These are phyloP conservation scores for Myochromella boudieri DNA, from an alignment of 768 basidiomycete genomes.

Conservation along the genomic window DNA sequence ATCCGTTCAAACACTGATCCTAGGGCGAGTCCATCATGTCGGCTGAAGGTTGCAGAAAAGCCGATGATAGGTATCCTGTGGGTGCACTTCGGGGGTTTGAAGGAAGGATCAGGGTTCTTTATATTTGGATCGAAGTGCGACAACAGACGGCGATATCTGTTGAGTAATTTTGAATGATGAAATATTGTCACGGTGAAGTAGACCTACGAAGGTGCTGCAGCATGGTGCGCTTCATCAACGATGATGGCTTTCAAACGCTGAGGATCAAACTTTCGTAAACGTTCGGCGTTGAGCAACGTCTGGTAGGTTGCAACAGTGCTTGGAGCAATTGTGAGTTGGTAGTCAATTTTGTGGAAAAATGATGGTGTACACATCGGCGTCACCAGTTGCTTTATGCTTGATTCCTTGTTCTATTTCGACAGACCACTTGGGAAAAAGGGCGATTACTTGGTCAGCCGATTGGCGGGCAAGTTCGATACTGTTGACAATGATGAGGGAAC, in stretches of 20 bases:
- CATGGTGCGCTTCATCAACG: slow-evolving; percentile 94
- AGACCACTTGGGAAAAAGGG: slow-evolving; percentile 66
- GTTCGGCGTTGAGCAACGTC: slow-evolving; percentile 63
- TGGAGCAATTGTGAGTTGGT: background rate
- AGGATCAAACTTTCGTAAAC: slow-evolving; percentile 78
- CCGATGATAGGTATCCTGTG: slow-evolving; percentile 82
- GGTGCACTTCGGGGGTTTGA: slow-evolving; percentile 33
- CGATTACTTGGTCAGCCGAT: slow-evolving; percentile 69
- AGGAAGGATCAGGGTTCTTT: slow-evolving; percentile 46
- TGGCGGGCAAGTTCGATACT: slow-evolving; percentile 88
- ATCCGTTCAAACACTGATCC: slow-evolving; percentile 88
- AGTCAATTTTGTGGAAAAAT: background rate
- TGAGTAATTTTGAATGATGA: background rate
- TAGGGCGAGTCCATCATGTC: slow-evolving; percentile 88
- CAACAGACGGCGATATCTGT: slow-evolving; percentile 78
- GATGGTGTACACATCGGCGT: slow-evolving; percentile 76
- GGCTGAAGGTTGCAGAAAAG: slow-evolving; percentile 92
- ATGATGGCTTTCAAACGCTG: slow-evolving; percentile 69
- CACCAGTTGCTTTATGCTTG: slow-evolving; percentile 71
- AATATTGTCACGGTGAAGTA: background rate
- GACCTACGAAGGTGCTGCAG: slow-evolving; percentile 84
- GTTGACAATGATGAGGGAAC: slow-evolving; percentile 84
- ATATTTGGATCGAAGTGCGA: slow-evolving; percentile 77
- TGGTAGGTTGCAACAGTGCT: slow-evolving; percentile 92
- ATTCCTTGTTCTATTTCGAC: slow-evolving; percentile 93